Percentiles rank a stretch among this genome's conserved stretches.
Conservation (phyloP, 2,329 filamentous ascomycete species). For the Diaporthe ampelina region DNA sequence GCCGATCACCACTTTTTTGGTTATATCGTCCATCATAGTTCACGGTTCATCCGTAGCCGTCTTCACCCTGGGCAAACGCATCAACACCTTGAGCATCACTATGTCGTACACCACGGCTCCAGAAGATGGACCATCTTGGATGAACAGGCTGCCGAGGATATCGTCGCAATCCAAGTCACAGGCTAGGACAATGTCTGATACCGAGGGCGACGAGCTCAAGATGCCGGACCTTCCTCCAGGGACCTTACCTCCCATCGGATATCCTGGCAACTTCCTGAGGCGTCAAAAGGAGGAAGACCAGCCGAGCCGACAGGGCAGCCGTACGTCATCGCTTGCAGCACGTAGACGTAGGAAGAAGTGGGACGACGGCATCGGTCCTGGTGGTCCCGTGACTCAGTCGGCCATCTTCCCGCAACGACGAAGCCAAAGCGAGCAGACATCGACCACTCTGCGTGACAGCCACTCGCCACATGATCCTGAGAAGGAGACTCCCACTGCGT, state of each 20-base stretch:
- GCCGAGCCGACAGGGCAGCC: conserved; percentile 65
- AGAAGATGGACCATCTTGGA: conserved; percentile 92
- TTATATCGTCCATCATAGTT: conserved; percentile 93
- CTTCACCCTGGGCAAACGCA: conserved; percentile 96
- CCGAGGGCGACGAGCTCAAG: conserved; percentile 76
- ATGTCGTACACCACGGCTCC: conserved; percentile 95
- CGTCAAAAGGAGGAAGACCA: conserved; percentile 84
- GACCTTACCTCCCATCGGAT: conserved; percentile 77
- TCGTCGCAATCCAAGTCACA: conserved; percentile 81
- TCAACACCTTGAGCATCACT: conserved; percentile 95
- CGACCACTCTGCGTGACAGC: conserved; percentile 40
- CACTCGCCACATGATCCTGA: conserved; percentile 42
- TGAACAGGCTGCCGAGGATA: conserved; percentile 87
- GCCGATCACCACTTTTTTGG: conserved; percentile 95
- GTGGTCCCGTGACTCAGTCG: conserved; percentile 90
- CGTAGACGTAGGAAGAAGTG: conserved; percentile 76
- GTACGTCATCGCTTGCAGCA: conserved; percentile 72
- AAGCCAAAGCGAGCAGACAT: conserved; percentile 45
- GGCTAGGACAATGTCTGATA: conserved; percentile 86
- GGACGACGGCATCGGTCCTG: conserved; percentile 81
- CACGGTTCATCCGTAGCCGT: conserved; percentile 99
- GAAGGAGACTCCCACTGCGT: conserved; percentile 45
- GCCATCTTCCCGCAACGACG: conserved; percentile 81
- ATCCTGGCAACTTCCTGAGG: conserved; percentile 83
- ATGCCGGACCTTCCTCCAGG: conserved; percentile 75